Percentiles rank a stretch among this genome's conserved stretches.
These are phyloP conservation scores for Solanum commersonii DNA, from an alignment of 257 asterid species.

Conservation along the genomic window DNA sequence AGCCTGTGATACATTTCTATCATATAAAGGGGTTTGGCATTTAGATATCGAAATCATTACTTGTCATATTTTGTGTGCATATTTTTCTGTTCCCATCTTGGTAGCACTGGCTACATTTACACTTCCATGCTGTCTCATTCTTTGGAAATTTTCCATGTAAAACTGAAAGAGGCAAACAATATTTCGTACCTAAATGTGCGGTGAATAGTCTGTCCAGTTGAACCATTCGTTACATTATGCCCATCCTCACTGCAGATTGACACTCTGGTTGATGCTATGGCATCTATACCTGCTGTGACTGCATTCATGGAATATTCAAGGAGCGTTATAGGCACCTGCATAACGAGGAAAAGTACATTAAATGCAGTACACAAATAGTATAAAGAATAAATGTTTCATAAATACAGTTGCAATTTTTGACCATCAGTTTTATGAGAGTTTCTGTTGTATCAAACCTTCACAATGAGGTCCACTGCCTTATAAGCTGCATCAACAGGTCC, in stretches of 20 bases:
- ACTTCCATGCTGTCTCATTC: background rate
- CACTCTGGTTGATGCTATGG: conserved; percentile 82
- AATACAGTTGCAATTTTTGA: background rate
- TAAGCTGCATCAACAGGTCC: conserved; percentile 99
- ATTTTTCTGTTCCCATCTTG: background rate
- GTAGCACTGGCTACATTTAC: background rate
- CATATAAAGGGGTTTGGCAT: background rate
- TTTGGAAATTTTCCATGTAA: background rate
- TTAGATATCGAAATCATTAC: background rate
- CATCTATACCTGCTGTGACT: conserved; percentile 93
- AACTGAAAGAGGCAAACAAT: background rate
- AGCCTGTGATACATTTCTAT: background rate
- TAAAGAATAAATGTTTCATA: background rate
- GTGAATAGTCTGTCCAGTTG: conserved; percentile 38
- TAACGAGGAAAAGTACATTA: background rate
- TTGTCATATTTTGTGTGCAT: background rate
- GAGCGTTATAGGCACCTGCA: conserved; percentile 76
- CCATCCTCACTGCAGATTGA: conserved; percentile 38
- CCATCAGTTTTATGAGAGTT: background rate
- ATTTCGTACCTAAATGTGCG: conserved; percentile 65
- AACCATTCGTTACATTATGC: conserved; percentile 41
- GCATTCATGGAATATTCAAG: conserved; percentile 69
- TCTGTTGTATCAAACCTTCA: conserved; percentile 41
- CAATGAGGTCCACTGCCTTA: conserved; percentile 72
- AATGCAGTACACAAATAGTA: background rate